Evolutionary conservation across 1,284 basidiomycete genomes (phyloP).

Genomic region (Xerocomus amazonicus): DNA sequence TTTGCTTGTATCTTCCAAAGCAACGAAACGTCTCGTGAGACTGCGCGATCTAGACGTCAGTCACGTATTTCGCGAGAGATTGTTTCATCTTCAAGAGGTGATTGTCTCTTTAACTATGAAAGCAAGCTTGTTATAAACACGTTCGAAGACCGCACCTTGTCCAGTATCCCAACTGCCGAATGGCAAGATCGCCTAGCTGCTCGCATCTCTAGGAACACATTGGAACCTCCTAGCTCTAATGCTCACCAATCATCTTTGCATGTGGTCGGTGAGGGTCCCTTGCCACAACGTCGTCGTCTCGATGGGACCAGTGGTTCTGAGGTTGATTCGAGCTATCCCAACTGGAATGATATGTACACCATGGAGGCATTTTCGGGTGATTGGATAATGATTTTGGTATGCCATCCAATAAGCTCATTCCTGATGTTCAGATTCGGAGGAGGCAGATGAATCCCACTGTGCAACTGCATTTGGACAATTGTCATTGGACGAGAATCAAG

Average conservation of each 20-base stretch:
- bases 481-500: conserved; percentile 79
- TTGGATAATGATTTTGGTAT: neutral
- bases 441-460: conserved; percentile 26
- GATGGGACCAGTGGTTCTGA: conserved; percentile 20
- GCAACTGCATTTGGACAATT: conserved; percentile 61
- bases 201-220: conserved; percentile 41
- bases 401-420: conserved; percentile 3
- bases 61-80: conserved; percentile 73
- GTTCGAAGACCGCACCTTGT: conserved; percentile 51
- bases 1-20: conserved; percentile 67
- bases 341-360: conserved; percentile 57
- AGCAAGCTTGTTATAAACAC: conserved; percentile 10
- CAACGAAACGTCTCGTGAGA: conserved; percentile 52
- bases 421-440: conserved; percentile 19
- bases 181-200: conserved; percentile 71
- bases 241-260: conserved; percentile 15
- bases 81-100: conserved; percentile 64
- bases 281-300: conserved; percentile 44
- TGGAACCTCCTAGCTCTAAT: conserved; percentile 16
- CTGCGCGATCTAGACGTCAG: conserved; percentile 64
- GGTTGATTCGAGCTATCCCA: conserved; percentile 21
- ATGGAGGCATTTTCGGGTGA: conserved; percentile 40
- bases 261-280: conserved; percentile 29
- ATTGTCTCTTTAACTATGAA: conserved; percentile 8
- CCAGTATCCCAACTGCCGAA: conserved; percentile 64